Evolutionary conservation across 768 basidiomycete genomes (phyloP), one percentile per base, ranked within the genome.

Genomic region (Candolleomyces aberdarensis): DNA sequence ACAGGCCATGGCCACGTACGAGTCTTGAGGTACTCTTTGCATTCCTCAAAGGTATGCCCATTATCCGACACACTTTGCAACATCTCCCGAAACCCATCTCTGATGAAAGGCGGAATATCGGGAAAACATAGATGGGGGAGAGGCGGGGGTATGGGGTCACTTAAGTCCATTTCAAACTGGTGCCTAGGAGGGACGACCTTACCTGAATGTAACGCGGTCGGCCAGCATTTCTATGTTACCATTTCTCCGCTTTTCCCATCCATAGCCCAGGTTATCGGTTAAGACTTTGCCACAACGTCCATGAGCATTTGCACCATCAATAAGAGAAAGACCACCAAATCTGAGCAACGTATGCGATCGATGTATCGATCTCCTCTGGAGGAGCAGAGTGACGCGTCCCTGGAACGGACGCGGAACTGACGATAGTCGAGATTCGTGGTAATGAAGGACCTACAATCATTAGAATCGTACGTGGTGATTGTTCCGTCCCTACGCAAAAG

Each of bases 201-300:
- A 82, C 90, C 90, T 83, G 81, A 93, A 98, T 6, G 83, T 89
- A 17, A 78, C 77, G 59, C 77, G 76, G 22, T 87, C 92, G 20
- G 83, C 70, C 52, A 95, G 82, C 66, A 89, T 85, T 47, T 87
- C 83, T 40, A 89, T 67, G 73, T 96, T 96, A 19, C 88, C 83
- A 53, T 82, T 80, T 58, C 92, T 80, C 54, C 96, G 78, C 70
- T 85, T 86, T 26, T 85, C 84, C 59, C 78, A 78, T 17, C 96
- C 96, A 71, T 85, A 94, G 22, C 96, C 96, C 60, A 92, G 83
- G 70, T 91, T 87, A 74, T 98, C 96, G 40, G 94, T 95, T 78
- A 96, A 71, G 72, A 87, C 93, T 94, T 56, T 54, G 48, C 14
- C 48, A 32, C 48, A 17, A 15, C 10, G 54, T 20, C 41, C 40